Evolutionary conservation across 352 stramenopile species (phyloP), one percentile per base, ranked within the genome.

Genomic region (Pythium graminicola): DNA sequence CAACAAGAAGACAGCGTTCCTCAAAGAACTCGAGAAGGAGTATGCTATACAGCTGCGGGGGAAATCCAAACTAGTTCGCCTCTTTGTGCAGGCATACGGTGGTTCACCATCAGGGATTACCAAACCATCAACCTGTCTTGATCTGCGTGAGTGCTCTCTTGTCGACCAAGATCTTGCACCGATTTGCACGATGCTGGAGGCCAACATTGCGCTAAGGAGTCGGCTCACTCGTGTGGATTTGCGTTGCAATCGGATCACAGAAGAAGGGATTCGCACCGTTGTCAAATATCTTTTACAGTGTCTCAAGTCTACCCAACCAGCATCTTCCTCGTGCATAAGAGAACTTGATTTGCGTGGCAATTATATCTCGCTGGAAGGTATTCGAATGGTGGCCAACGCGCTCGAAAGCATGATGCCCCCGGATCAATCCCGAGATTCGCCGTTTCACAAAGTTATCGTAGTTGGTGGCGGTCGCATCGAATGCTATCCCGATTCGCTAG

Each of bases 301-400:
- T 35, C 27, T 56, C 4, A 20, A 46, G 14, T 19, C 36, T 4
- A 28, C 26, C 19, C 4, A 32, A 6, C 36, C 35, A 63, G 32
- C 50, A 64, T 65, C 57, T 40, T 3, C 54, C 57, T 13, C 42
- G 33, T 24, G 31, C 27, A 48, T 85, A 9, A 50, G 57, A 22
- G 69, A 88, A 46, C 35, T 91, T 6, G 73, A 87, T 54, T 54
- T 91, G 14, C 77, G 78, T 19, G 62, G 73, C n/a, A 91, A 91
- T 39, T 86, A 63, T 52, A 66, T 91, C 44, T 81, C 76, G 14
- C 62, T 86, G 2, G 76, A 88, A 44, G 77, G 77, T 9, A 58
- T 89, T 17, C 77, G 81, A 14, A 43, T 50, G 3, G 58, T 91
- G 7, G 81, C 77, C 0, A 81, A 40, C 33, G 61, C 60, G 1